Conservation (phyloP, 2,329 filamentous ascomycete genomes). For the Cytospora leucostoma region DNA sequence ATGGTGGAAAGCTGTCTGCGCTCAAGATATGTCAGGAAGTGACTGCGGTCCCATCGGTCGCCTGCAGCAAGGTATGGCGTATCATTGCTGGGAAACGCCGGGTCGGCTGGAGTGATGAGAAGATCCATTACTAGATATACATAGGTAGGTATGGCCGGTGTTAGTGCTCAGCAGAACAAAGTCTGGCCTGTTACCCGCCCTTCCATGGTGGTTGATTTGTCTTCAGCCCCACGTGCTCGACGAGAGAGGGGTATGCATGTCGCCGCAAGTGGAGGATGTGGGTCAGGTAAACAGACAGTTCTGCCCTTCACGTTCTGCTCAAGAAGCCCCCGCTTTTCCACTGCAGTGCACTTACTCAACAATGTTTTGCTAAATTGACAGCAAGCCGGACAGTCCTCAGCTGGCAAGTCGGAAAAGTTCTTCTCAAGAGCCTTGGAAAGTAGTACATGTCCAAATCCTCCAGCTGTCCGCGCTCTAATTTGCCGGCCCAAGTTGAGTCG, state of each 20-base stretch:
- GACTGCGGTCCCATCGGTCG: slow-evolving; percentile 34
- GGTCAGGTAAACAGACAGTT: too few relatives aligned
- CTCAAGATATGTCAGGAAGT: slow-evolving; percentile 33
- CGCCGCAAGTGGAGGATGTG: neutral
- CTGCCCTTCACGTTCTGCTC: too few relatives aligned
- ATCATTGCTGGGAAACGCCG: slow-evolving; percentile 16
- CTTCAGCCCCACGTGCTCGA: neutral
- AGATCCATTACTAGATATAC: slow-evolving; percentile 29
- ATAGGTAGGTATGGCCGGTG: too few relatives aligned
- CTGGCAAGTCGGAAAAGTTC: neutral
- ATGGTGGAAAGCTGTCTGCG: slow-evolving; percentile 27
- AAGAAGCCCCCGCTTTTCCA: too few relatives aligned
- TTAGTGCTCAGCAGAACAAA: neutral
- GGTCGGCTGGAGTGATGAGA: slow-evolving; percentile 29
- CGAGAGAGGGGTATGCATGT: neutral
- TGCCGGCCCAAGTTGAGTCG: neutral
- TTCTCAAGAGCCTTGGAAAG: neutral
- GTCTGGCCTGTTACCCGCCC: neutral
- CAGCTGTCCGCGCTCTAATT: neutral
- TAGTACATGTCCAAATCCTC: neutral
- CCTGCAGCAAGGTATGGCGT: slow-evolving; percentile 8
- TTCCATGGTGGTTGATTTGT: neutral
- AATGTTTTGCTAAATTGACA: too few relatives aligned
- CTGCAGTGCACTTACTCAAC: too few relatives aligned
- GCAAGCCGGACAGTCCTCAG: neutral